Conservation (phyloP, 75 land plant genomes). For the Cupressus sempervirens region DNA sequence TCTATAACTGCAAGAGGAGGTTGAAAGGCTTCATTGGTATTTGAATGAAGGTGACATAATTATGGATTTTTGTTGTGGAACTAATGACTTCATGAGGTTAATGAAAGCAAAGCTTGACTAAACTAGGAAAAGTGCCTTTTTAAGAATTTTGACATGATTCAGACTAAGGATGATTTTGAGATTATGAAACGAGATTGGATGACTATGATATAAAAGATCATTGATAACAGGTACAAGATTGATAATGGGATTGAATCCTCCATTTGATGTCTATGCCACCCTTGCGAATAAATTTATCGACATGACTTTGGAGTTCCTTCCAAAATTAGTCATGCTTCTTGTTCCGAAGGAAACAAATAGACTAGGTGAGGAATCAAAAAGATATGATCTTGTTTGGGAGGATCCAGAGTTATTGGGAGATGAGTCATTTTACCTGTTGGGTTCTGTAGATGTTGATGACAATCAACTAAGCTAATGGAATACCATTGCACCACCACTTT, state of each 20-base stretch:
- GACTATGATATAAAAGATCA: too few relatives aligned
- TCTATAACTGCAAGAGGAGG: constrained; percentile 65
- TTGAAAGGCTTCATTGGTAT: too few relatives aligned
- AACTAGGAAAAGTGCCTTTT: constrained; percentile 44
- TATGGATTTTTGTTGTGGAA: constrained; percentile 91
- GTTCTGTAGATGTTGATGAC: constrained; percentile 75
- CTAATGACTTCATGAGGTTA: constrained; percentile 80
- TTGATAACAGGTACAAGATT: too few relatives aligned
- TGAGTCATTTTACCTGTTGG: constrained; percentile 89
- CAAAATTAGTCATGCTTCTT: constrained; percentile 83
- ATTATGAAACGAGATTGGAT: too few relatives aligned
- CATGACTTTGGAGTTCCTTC: constrained; percentile 63
- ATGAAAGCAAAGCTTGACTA: constrained; percentile 59
- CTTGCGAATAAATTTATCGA: constrained; percentile 75
- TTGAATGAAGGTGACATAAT: too few relatives aligned
- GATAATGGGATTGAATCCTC: constrained; percentile 98
- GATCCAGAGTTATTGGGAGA: too few relatives aligned
- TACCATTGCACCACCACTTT: constrained; percentile 39
- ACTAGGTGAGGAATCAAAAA: constrained; percentile 39
- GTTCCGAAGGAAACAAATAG: constrained; percentile 84
- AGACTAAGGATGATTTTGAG: too few relatives aligned
- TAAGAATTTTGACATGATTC: too few relatives aligned
- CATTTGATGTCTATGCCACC: constrained; percentile 72
- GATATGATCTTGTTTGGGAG: constrained; percentile 77
- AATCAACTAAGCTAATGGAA: constrained; percentile 71